Percentiles rank a stretch among this genome's conserved stretches.
These are phyloP conservation scores for Rubia peregrina DNA, from an alignment of 305 asterid species.

Conservation along the genomic window DNA sequence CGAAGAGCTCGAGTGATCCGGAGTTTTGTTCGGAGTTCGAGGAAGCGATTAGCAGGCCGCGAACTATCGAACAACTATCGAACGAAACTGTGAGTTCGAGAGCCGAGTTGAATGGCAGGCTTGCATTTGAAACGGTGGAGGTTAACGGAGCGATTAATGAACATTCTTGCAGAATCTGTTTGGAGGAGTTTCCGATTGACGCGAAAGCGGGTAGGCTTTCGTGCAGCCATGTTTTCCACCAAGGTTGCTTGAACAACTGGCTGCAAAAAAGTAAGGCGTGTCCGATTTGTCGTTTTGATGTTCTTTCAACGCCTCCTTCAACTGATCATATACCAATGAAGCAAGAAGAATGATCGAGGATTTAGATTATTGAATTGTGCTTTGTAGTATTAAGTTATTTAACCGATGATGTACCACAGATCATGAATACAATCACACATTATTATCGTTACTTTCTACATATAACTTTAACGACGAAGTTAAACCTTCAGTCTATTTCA, in stretches of 20 bases:
- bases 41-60: too few species aligned
- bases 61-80: too few species aligned
- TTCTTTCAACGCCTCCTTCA: not conserved
- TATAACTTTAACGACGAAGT: not conserved
- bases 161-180: not conserved
- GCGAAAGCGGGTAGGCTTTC: not conserved
- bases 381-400: too few species aligned
- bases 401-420: too few species aligned
- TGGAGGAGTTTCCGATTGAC: not conserved
- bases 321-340: not conserved
- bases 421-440: too few species aligned
- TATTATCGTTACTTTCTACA: too few species aligned
- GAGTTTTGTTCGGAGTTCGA: too few species aligned
- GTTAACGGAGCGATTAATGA: not conserved
- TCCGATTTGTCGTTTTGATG: not conserved
- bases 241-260: not conserved
- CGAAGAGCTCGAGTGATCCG: too few species aligned
- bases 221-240: not conserved
- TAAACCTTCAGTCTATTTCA: slow-evolving; percentile 14
- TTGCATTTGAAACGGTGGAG: not conserved
- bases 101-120: not conserved
- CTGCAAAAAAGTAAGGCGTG: not conserved
- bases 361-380: too few species aligned
- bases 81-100: too few species aligned
- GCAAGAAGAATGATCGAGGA: not conserved